Base-by-base conservation (phyloP, 306 rosid genomes). In the Arachis stenosperma region DNA sequence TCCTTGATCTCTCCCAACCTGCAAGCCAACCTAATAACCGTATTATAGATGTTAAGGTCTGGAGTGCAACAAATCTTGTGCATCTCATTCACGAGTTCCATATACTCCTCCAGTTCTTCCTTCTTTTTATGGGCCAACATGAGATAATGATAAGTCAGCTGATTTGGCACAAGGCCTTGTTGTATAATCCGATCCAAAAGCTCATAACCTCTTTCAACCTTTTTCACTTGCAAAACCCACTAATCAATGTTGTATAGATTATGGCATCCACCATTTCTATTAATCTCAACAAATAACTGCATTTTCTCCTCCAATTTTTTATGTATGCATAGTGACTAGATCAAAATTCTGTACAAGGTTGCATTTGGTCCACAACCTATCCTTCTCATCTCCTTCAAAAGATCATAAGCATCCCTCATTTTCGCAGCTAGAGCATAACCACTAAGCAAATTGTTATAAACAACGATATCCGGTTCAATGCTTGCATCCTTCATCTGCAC, bases 171-270 rank as follows among this genome's bases (percentile, higher is more conserved):
- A 78, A 79, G 88, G 50, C 96, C 94, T 59, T 79, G 81, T 79
- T 78, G 89, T 67, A 87, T 79, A 95, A 92, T 92, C 79, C 76
- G 75, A 80, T 86, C 95, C 84, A 92, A 80, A 63, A 88, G 84
- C 74, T 90, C 92, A 75, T 90, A 88, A 60, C 85, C 90, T 81
- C 61, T 84, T 64, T 78, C 84, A 68, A 87, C 84, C 81, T 88
- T 92, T 6, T 96, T 95, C 92, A 88, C 77, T 81, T 90, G 77
- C 96, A 88, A 79, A 92, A 87, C 65, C 96, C 98, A 81, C 89
- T 81, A 12, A 92, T 83, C 83, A 90, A 76, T 56, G 92, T 83
- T 55, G 91, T 88, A 79, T 90, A 90, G 41, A 95, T 87, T 61
- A 92, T 78, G 73, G 46, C 78, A 64, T 92, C 98, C 22, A 80